Evolutionary conservation across 192 early-diverging fungal species (phyloP), one percentile per base, ranked within the genome.

Genomic region (Podila epicladia): DNA sequence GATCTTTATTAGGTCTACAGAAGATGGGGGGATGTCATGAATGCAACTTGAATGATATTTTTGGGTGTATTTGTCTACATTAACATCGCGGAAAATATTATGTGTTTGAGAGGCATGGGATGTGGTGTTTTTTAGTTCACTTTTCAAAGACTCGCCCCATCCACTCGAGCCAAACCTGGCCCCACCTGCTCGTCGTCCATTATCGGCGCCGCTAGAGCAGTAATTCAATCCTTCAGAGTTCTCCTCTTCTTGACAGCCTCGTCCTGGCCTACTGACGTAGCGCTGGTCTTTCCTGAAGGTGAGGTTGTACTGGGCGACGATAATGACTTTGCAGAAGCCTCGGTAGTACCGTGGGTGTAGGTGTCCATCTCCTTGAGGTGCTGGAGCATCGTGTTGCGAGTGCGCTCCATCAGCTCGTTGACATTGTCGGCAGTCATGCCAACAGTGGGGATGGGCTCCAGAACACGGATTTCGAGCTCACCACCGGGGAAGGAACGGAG

Each of bases 381-480:
- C n/a, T 62, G 71, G 62, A 88, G 51, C 89, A 90, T 90, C 51
- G 82, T 11, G 60, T 88, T 74, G 59, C 89, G 87, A 3, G 84
- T 79, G 45, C 70, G 57, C n/a, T 70, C 82, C 41, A 79, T 75
- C 28, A 91, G 74, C 33, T 82, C 78, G 48, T 89, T 86, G 12
- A 89, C 86, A 71, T 82, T 70, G 20, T 77, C 80, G 5, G 68
- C 45, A 24, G 74, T 75, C 35, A 91, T 59, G 4, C 79, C 82
- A 28, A 65, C 69, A n/a, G 88, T 89, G 11, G 83, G 55, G 28
- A 91, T 88, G 11, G 88, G 87, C 11, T 87, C 83, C 49, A 91
- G 72, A 12, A 89, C 83, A 83, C 88, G 88, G 31, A 93, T 86
- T 20, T 84, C 75, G 41, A 93, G 62, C 35, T 77, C 79, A 13